Conservation (phyloP, 2,329 filamentous ascomycete species). For the Diaporthe destruens region DNA sequence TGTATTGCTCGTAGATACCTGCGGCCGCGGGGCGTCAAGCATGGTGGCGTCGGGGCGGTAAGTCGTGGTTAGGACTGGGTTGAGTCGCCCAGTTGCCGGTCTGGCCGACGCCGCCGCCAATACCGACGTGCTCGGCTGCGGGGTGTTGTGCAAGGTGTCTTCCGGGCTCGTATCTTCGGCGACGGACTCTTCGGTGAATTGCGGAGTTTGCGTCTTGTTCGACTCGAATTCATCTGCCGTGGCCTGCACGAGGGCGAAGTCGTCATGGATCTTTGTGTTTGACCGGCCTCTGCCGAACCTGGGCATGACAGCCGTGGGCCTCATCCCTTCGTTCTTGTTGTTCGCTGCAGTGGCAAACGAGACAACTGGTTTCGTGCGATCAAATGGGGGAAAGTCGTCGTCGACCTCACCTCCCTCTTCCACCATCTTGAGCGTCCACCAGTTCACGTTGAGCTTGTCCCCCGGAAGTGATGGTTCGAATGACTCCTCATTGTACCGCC, state of each 20-base stretch:
- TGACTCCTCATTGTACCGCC: conserved; percentile 83
- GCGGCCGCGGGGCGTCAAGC: conserved; percentile 68
- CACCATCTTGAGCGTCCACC: conserved; percentile 86
- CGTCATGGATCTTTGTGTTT: conserved; percentile 83
- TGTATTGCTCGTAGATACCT: conserved; percentile 57
- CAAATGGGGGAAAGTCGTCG: conserved; percentile 84
- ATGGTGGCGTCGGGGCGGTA: conserved; percentile 66
- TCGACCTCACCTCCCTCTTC: conserved; percentile 88
- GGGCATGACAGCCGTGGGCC: conserved; percentile 64
- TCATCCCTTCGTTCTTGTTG: conserved; percentile 41
- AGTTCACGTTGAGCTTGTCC: conserved; percentile 81
- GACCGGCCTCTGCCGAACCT: conserved; percentile 71
- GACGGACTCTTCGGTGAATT: conserved; percentile 69
- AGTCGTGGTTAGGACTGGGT: conserved; percentile 73
- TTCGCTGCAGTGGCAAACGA: conserved; percentile 64
- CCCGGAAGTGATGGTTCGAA: conserved; percentile 73
- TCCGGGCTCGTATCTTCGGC: conserved; percentile 56
- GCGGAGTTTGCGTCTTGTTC: conserved; percentile 76
- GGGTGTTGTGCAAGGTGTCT: conserved; percentile 61
- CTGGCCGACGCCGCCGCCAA: conserved; percentile 45
- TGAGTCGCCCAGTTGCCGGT: conserved; percentile 53
- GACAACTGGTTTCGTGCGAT: conserved; percentile 78
- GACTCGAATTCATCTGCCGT: conserved; percentile 75
- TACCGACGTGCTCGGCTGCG: conserved; percentile 55
- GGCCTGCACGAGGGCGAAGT: conserved; percentile 84